Evolutionary conservation across 306 rosid species (phyloP), one percentile per base, ranked within the genome.

Genomic region (Corylus heterophylla): DNA sequence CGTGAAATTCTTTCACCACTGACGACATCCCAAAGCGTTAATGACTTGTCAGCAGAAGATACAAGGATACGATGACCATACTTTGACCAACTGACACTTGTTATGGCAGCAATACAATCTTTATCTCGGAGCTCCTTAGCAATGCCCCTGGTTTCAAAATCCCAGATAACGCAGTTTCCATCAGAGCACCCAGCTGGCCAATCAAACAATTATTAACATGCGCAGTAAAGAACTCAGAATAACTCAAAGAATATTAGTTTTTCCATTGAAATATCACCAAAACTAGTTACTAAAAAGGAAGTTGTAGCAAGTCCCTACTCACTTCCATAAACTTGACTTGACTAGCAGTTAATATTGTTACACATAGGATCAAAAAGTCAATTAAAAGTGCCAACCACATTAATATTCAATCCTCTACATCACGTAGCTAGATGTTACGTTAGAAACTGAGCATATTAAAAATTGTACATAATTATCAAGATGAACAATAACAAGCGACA

Each of bases 81-180:
- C 78, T 86, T 89, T 22, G 93, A 91, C 96, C 93, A 91, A 69
- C 90, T 87, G n/a, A 91, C 87, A 78, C 93, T 88, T 39, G 92
- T 88, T 59, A 91, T 82, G 5, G 89, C 91, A 71, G 96, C 89
- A 78, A 85, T 81, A 78, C 96, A 91, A 47, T 91, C 99, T 74
- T 79, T 77, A 80, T 93, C 98, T 27, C 73, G 86, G 48, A 96
- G 98, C 88, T 85, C 94, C 81, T 96, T 96, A 45, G 98, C 93
- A 62, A 96, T 85, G 39, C 98, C 99, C 89, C 99, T 88, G 69
- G 97, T 91, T 85, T 91, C 95, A 5, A 96, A 96, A 88, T 96
- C 99, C 98, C 99, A 96, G 48, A 96, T 82, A 74, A 96, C 75
- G 79, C 98, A 93, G 51, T 91, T 96, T 85, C 99, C 99, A 75